Percentiles rank a stretch among this genome's conserved stretches.
Conservation (phyloP, 768 basidiomycete genomes). For the Ephemerocybe angulata region DNA sequence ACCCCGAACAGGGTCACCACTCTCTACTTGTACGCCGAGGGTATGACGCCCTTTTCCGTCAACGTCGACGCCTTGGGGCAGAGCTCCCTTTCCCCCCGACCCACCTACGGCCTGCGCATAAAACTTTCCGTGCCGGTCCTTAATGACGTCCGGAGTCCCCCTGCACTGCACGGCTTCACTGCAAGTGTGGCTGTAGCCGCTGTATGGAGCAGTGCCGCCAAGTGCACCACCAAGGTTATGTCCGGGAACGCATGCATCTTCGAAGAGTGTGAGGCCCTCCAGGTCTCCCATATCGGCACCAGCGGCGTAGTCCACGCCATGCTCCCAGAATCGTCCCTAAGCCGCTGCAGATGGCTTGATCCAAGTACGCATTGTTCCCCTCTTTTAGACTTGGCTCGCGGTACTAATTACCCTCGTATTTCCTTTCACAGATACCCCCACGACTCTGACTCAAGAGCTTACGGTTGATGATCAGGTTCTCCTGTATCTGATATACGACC, state of each 20-base stretch:
- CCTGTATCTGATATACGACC: slow-evolving; percentile 63
- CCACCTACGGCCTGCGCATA: slow-evolving; percentile 51
- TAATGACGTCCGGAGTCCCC: slow-evolving; percentile 48
- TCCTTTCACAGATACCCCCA: slow-evolving; percentile 43
- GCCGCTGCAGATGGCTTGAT: slow-evolving; percentile 68
- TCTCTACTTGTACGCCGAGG: slow-evolving; percentile 60
- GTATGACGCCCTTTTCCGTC: slow-evolving; percentile 61
- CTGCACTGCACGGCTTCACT: slow-evolving; percentile 62
- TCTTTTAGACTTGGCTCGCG: slow-evolving; percentile 10
- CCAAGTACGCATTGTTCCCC: slow-evolving; percentile 44
- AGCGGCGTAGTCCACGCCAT: slow-evolving; percentile 49
- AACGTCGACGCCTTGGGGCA: slow-evolving; percentile 53
- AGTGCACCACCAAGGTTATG: slow-evolving; percentile 62
- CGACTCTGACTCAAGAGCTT: slow-evolving; percentile 68
- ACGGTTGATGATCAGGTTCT: slow-evolving; percentile 60
- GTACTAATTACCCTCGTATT: slow-evolving; percentile 23
- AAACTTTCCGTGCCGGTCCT: slow-evolving; percentile 55
- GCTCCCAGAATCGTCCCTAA: slow-evolving; percentile 66
- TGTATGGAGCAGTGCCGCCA: slow-evolving; percentile 52
- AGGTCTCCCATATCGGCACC: slow-evolving; percentile 40
- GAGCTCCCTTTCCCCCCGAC: slow-evolving; percentile 33
- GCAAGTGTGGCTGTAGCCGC: slow-evolving; percentile 52
- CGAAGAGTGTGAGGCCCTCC: slow-evolving; percentile 51
- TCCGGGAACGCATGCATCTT: slow-evolving; percentile 47
- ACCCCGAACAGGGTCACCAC: slow-evolving; percentile 31